Base-by-base conservation (phyloP, 169 alveolate species). In the Plasmodium vinckei region DNA sequence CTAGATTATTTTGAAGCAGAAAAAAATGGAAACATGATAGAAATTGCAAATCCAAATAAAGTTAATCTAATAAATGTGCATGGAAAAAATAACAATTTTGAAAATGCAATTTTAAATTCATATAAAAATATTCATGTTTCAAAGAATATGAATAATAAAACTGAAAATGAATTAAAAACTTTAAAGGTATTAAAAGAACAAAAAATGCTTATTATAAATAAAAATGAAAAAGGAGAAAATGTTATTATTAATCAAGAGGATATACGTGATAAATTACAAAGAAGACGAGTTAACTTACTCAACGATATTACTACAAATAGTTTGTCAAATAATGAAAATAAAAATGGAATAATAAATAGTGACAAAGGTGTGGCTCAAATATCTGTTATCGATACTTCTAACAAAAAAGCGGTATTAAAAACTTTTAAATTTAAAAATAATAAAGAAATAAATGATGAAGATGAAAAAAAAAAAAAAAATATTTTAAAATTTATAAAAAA, bases 141-240 rank as follows among this genome's bases (percentile, higher is more conserved):
- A 1, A 77, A 44, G n/a, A 77, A 69, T 23, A 33, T 33, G 42
- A 51, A 23, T 46, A 49, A 51, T 33, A 64, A 77, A 21, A 64
- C 21, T 1, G 44, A 77, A 2, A 77, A 63, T 47, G 88, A 77
- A 68, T 42, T 77, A 19, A 46, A 33, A 13, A 77, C 88, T 9
- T 69, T 77, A 21, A 77, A 77, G 13, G 9, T 56, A n/a, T 44
- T 77, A 12, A 77, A 77, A 19, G 21, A 53, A 3, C 68, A 63
- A 23, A 77, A 77, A 77, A 77, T 77, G 88, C 77, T 69, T 0
- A 46, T 77, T 56, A 12, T 77, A 17, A 75, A 77, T 27, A 63
- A 77, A 49, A 77, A 63, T 21, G 88, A 77, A 49, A 77, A 27
- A 19, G 88, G 71, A 7, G 61, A 63, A 19, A 17, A 13, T 77